phyloP scores from a whole-genome alignment of 2,329 filamentous ascomycete genomes.

The Colletotrichum plurivorum region DNA sequence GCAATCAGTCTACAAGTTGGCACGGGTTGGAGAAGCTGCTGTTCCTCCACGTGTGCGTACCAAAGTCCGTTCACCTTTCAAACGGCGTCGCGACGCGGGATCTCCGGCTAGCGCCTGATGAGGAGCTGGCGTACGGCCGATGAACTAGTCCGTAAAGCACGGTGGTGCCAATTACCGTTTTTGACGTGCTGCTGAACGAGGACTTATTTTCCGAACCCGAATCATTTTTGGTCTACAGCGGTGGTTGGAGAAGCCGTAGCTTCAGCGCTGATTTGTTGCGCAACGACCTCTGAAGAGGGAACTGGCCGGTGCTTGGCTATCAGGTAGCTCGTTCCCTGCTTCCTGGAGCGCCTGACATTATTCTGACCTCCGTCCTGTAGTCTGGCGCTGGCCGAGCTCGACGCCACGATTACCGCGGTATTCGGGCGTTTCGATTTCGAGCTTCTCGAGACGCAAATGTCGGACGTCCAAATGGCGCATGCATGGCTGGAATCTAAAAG shows the following conservation, averaged over 20 bases:
- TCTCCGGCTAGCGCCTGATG: constrained; percentile 49
- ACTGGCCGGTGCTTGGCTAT: constrained; percentile 44
- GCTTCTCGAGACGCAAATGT: constrained; percentile 45
- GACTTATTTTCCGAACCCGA: constrained; percentile 43
- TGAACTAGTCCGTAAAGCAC: constrained; percentile 49
- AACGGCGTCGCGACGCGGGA: constrained; percentile 52
- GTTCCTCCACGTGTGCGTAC: constrained; percentile 55
- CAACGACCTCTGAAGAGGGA: constrained; percentile 41
- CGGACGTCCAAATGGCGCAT: constrained; percentile 42
- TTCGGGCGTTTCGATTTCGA: constrained; percentile 45
- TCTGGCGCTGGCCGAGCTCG: constrained; percentile 44
- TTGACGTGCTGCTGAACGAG: constrained; percentile 46
- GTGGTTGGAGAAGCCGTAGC: constrained; percentile 40
- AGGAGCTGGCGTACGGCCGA: constrained; percentile 46
- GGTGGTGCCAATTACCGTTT: constrained; percentile 55
- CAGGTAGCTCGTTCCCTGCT: constrained; percentile 38
- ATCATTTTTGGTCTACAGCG: constrained; percentile 47
- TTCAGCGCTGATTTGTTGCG: constrained; percentile 43
- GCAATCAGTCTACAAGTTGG: constrained; percentile 29
- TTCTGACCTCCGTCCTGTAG: constrained; percentile 16
- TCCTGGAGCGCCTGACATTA: neutral
- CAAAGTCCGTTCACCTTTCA: constrained; percentile 57
- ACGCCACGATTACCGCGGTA: constrained; percentile 42
- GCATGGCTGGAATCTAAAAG: constrained; percentile 41
- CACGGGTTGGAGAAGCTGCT: constrained; percentile 50